Percentiles rank a stretch among this genome's conserved stretches.
Conservation (phyloP, 2,329 filamentous ascomycete species). For the Fusarium fracticaudum region DNA sequence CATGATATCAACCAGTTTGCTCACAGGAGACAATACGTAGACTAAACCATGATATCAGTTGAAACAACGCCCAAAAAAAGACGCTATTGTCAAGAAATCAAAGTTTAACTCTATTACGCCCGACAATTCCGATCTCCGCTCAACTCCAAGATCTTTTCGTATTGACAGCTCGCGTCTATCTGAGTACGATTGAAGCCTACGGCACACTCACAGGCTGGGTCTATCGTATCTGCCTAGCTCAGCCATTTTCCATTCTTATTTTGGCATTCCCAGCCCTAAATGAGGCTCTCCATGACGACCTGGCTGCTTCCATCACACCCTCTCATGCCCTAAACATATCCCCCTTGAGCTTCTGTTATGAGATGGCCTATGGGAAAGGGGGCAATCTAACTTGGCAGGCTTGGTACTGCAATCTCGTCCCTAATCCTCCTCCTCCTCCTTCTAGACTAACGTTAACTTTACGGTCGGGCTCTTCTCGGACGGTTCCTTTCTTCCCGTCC, state of each 20-base stretch:
- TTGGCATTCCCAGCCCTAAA: slow-evolving; percentile 25
- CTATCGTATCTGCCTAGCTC: neutral
- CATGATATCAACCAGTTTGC: neutral
- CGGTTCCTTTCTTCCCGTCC: slow-evolving; percentile 30
- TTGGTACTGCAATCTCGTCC: neutral
- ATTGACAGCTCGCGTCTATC: neutral
- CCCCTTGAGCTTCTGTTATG: neutral
- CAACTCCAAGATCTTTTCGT: neutral
- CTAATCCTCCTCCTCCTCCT: neutral
- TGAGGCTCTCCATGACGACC: slow-evolving; percentile 21
- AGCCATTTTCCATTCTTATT: slow-evolving; percentile 3
- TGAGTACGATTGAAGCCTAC: neutral
- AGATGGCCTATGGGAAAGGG: neutral
- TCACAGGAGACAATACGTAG: neutral
- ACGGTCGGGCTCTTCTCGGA: slow-evolving; percentile 34
- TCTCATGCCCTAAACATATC: neutral
- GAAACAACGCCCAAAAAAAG: neutral
- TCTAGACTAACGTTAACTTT: neutral
- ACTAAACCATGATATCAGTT: neutral
- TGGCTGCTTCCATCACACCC: slow-evolving; percentile 17
- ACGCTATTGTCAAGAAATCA: slow-evolving; percentile 1
- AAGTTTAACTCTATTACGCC: slow-evolving; percentile 2
- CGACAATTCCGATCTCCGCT: slow-evolving; percentile 14
- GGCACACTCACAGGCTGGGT: neutral
- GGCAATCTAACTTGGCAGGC: neutral